Evolutionary conservation across 768 basidiomycete species (phyloP).

Genomic region (Candolleomyces aberdarensis): DNA sequence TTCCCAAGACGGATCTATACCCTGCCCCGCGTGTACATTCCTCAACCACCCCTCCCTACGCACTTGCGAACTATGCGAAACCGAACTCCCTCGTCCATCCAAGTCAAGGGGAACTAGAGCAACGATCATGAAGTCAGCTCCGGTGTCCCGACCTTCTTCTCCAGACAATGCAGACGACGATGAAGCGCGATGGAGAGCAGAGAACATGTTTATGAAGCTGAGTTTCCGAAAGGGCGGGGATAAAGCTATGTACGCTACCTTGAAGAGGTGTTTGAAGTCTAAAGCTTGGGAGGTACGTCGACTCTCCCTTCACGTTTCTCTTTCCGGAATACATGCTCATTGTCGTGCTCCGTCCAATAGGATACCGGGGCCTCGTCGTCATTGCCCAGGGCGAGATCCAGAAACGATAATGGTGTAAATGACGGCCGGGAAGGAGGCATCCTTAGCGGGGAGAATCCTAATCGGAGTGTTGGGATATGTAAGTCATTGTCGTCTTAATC

Average conservation of each 20-base stretch:
- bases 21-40: slow-evolving; percentile 90
- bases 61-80: slow-evolving; percentile 84
- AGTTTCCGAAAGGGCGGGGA: slow-evolving; percentile 93
- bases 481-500: neutral
- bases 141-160: slow-evolving; percentile 62
- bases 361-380: no score
- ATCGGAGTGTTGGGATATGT: slow-evolving; percentile 14
- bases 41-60: slow-evolving; percentile 75
- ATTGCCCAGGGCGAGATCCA: no score
- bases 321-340: no score
- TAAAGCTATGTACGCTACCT: slow-evolving; percentile 71
- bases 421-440: neutral
- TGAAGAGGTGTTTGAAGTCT: slow-evolving; percentile 66
- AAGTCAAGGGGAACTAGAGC: slow-evolving; percentile 12
- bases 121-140: slow-evolving; percentile 50
- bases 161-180: slow-evolving; percentile 36
- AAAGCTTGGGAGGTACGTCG: slow-evolving; percentile 71
- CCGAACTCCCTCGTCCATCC: slow-evolving; percentile 48
- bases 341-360: no score
- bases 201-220: slow-evolving; percentile 58
- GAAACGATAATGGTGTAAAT: no score
- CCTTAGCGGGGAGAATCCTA: neutral
- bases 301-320: neutral
- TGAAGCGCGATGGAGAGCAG: slow-evolving; percentile 22
- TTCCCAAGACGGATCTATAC: slow-evolving; percentile 31